A percentile compares a stretch with the other conserved stretches of the same genome.
Evolutionary conservation across 495 filamentous ascomycete genomes (phyloP).

Genomic region (Entonaema liquescens): DNA sequence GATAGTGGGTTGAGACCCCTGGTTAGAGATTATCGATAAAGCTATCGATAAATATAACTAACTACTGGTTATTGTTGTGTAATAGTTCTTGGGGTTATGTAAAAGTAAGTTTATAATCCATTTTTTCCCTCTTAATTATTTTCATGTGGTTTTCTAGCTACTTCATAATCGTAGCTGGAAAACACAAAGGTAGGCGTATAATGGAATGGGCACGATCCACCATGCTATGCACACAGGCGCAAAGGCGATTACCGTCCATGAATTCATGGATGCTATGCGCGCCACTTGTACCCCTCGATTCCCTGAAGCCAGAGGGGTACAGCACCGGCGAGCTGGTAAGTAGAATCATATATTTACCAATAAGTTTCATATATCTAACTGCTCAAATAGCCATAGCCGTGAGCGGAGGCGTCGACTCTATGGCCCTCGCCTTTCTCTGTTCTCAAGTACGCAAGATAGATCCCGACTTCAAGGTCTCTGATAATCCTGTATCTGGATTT

Average conservation of each 20-base stretch:
- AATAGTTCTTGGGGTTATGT: neutral
- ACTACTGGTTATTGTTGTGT: neutral
- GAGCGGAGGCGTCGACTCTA: slow-evolving; percentile 95
- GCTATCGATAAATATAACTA: neutral
- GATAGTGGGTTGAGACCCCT: neutral
- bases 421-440: slow-evolving; percentile 87
- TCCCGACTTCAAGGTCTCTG: slow-evolving; percentile 43
- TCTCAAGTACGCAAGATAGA: slow-evolving; percentile 45
- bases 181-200: slow-evolving; percentile 11
- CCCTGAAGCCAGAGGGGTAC: slow-evolving; percentile 31
- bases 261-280: slow-evolving; percentile 63
- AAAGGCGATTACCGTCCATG: slow-evolving; percentile 56
- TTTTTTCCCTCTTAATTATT: neutral
- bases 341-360: neutral
- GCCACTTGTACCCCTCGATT: slow-evolving; percentile 60
- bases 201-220: slow-evolving; percentile 57
- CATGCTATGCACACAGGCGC: slow-evolving; percentile 52
- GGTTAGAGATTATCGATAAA: neutral
- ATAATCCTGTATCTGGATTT: slow-evolving; percentile 56
- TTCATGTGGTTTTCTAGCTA: neutral
- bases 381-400: slow-evolving; percentile 73
- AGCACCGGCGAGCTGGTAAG: slow-evolving; percentile 49
- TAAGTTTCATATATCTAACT: too few species aligned
- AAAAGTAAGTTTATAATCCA: neutral
- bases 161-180: slow-evolving; percentile 9